phyloP scores from a whole-genome alignment of 805 yeast genomes.

The Schwanniomyces pseudopolymorphus region DNA sequence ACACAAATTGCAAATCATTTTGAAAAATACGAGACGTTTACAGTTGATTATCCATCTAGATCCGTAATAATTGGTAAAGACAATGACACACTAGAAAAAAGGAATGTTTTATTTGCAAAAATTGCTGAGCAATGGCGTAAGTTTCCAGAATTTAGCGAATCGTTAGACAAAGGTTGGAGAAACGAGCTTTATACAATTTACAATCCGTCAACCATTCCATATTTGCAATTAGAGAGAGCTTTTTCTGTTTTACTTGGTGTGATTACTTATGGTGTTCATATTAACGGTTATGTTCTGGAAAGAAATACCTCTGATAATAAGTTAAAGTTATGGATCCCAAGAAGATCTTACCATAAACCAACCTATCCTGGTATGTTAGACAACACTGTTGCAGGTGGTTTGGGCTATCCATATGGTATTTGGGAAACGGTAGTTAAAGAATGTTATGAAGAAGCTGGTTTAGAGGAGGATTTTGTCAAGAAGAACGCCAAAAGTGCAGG shows the following conservation, averaged over 20 bases:
- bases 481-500: slow-evolving; percentile 54
- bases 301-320: slow-evolving; percentile 34
- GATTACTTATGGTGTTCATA: slow-evolving; percentile 85
- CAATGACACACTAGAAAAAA: slow-evolving; percentile 36
- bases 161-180: slow-evolving; percentile 72
- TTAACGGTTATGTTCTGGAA: slow-evolving; percentile 71
- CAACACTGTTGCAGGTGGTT: slow-evolving; percentile 93
- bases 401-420: slow-evolving; percentile 76
- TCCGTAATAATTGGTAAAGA: slow-evolving; percentile 26
- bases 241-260: slow-evolving; percentile 81
- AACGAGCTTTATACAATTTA: slow-evolving; percentile 77
- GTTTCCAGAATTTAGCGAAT: slow-evolving; percentile 21
- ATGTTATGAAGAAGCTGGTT: slow-evolving; percentile 87
- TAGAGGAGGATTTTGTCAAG: slow-evolving; percentile 52
- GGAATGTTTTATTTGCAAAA: slow-evolving; percentile 40
- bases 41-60: slow-evolving; percentile 21
- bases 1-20: slow-evolving; percentile 23
- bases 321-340: slow-evolving; percentile 77
- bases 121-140: slow-evolving; percentile 44
- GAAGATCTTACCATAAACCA: slow-evolving; percentile 71
- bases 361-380: slow-evolving; percentile 92
- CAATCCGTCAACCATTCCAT: slow-evolving; percentile 53
- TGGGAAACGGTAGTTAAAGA: slow-evolving; percentile 83
- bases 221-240: slow-evolving; percentile 76
- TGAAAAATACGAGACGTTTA: slow-evolving; percentile 9